Evolutionary conservation across 1,139 yeast species (phyloP).

Genomic region (Geotrichum citri-aurantii): DNA sequence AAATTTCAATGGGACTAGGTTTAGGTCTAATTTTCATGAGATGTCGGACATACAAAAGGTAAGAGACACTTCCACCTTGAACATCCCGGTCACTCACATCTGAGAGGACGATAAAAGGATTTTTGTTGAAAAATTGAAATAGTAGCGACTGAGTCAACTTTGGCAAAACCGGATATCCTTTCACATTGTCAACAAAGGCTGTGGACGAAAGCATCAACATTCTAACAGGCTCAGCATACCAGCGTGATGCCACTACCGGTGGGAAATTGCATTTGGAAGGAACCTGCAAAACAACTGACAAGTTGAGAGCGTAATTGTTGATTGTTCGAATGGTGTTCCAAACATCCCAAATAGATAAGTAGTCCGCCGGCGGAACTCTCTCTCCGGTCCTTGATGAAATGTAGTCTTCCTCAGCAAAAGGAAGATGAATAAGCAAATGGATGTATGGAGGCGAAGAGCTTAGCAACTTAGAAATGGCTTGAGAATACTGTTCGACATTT

Average conservation of each 20-base stretch:
- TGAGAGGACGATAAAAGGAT: slow-evolving; percentile 34
- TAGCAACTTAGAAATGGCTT: slow-evolving; percentile 36
- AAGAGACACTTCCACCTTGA: slow-evolving; percentile 43
- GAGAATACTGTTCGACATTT: slow-evolving; percentile 47
- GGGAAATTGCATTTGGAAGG: slow-evolving; percentile 39
- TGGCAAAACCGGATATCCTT: slow-evolving; percentile 56
- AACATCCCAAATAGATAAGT: slow-evolving; percentile 60
- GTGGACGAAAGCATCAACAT: slow-evolving; percentile 50
- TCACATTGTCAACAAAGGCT: slow-evolving; percentile 50
- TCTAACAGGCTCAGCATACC: slow-evolving; percentile 62
- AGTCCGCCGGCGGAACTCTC: slow-evolving; percentile 44
- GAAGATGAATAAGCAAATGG: slow-evolving; percentile 38
- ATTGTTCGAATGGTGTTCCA: slow-evolving; percentile 58
- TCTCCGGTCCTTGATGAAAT: slow-evolving; percentile 27
- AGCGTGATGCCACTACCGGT: slow-evolving; percentile 47
- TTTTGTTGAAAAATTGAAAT: slow-evolving; percentile 36
- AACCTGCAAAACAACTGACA: slow-evolving; percentile 53
- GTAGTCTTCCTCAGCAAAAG: slow-evolving; percentile 42
- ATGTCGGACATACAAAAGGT: slow-evolving; percentile 50
- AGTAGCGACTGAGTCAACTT: slow-evolving; percentile 48
- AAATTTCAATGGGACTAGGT: slow-evolving; percentile 34
- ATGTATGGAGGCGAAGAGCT: slow-evolving; percentile 28
- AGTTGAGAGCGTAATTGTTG: slow-evolving; percentile 46
- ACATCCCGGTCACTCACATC: slow-evolving; percentile 32
- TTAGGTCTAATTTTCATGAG: slow-evolving; percentile 38